These are phyloP conservation scores for Claviceps fusiformis DNA, from an alignment of 2,329 filamentous ascomycete genomes.

Conservation along the genomic window DNA sequence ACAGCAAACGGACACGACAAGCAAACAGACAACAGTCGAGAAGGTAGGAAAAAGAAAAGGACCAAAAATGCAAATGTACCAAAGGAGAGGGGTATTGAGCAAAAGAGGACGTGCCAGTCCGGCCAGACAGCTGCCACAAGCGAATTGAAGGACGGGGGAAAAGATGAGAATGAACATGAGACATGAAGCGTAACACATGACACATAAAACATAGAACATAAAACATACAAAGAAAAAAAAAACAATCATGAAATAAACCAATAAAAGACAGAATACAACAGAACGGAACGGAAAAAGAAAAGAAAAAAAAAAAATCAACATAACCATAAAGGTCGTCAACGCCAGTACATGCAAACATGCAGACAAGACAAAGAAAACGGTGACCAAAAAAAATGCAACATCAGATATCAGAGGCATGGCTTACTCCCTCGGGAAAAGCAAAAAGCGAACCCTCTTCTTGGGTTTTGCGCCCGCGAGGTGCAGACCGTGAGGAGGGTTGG, in stretches of 20 bases:
- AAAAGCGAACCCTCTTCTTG: conserved; percentile 43
- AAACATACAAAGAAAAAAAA: not conserved
- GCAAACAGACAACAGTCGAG: no score
- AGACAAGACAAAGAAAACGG: conserved; percentile 2
- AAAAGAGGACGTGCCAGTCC: no score
- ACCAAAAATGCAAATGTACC: no score
- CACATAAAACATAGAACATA: no score
- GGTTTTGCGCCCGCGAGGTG: conserved; percentile 23
- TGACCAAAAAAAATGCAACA: not conserved
- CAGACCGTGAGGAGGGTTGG: not conserved
- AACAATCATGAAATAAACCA: not conserved
- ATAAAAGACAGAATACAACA: not conserved
- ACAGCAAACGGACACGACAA: no score
- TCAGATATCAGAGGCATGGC: not conserved
- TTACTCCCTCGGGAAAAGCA: conserved; percentile 31
- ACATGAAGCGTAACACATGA: no score
- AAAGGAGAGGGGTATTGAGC: no score
- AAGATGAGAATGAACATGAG: no score
- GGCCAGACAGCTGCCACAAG: no score
- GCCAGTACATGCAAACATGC: conserved; percentile 1
- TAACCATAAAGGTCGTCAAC: not conserved
- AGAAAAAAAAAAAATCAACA: not conserved
- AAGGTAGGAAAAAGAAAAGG: no score
- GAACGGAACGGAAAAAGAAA: not conserved
- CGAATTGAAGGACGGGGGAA: no score